Evolutionary conservation across 441 rosid species (phyloP).

Genomic region (Corymbia calophylla): DNA sequence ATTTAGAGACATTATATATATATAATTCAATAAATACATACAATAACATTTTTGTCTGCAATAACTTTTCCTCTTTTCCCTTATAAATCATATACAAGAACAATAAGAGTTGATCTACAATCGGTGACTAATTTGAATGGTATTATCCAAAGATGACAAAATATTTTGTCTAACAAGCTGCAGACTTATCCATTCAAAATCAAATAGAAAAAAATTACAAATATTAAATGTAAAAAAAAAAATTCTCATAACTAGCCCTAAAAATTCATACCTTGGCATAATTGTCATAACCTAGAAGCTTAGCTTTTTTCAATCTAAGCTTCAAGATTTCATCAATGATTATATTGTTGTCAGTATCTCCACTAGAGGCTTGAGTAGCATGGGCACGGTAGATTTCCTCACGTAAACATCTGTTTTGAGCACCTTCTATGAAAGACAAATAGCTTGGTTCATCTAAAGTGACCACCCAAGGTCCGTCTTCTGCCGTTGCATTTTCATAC

Average conservation of each 20-base stretch:
- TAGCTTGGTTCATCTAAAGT: neutral
- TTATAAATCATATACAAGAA: neutral
- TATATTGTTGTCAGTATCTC: neutral
- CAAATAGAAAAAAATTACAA: neutral
- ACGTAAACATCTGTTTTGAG: neutral
- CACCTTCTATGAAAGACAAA: neutral
- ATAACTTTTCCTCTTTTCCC: neutral
- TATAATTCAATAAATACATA: no score
- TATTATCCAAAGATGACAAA: neutral
- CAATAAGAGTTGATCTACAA: neutral
- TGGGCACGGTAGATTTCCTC: neutral
- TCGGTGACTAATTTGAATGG: no score
- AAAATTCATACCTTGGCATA: constrained; percentile 62
- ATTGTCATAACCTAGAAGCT: constrained; percentile 60
- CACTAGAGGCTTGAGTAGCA: neutral
- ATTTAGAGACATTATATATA: neutral
- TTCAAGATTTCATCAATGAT: neutral
- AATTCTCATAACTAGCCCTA: neutral
- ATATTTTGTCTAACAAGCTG: neutral
- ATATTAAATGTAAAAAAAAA: neutral
- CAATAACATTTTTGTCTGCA: neutral
- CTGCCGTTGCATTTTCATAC: neutral
- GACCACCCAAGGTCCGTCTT: neutral
- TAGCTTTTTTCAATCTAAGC: constrained; percentile 69
- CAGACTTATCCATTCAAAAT: neutral